Conservation (phyloP, 2,329 filamentous ascomycete genomes). For the Colletotrichum salicis region DNA sequence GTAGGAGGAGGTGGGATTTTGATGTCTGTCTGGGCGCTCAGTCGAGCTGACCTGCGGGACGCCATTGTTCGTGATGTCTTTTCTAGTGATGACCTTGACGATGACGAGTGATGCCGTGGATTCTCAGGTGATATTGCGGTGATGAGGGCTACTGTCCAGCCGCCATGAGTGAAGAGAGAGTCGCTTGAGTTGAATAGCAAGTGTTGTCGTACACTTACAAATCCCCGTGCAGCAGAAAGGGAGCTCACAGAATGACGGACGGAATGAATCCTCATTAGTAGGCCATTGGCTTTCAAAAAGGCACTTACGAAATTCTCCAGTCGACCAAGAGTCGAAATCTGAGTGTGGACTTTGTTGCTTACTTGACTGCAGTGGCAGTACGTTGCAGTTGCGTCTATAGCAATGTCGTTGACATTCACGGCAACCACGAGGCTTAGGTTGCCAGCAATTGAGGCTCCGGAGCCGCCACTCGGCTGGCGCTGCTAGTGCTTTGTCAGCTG, state of each 20-base stretch:
- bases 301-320: neutral
- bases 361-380: neutral
- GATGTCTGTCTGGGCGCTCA: slow-evolving; percentile 46
- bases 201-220: neutral
- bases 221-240: neutral
- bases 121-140: neutral
- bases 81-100: neutral
- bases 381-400: neutral
- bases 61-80: slow-evolving; percentile 20
- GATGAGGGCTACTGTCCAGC: neutral
- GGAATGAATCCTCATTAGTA: slow-evolving; percentile 2
- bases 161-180: neutral
- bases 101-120: neutral
- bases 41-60: slow-evolving; percentile 53
- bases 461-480: slow-evolving; percentile 4
- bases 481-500: slow-evolving; percentile 30
- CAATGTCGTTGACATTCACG: slow-evolving; percentile 10
- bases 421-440: slow-evolving; percentile 2
- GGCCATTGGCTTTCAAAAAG: neutral
- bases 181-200: neutral
- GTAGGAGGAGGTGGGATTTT: slow-evolving; percentile 31
- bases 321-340: neutral
- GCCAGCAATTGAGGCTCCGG: neutral
- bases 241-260: neutral
- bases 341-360: neutral